Conservation (phyloP, 2,329 filamentous ascomycete genomes). For the Sclerotinia spermophila region DNA sequence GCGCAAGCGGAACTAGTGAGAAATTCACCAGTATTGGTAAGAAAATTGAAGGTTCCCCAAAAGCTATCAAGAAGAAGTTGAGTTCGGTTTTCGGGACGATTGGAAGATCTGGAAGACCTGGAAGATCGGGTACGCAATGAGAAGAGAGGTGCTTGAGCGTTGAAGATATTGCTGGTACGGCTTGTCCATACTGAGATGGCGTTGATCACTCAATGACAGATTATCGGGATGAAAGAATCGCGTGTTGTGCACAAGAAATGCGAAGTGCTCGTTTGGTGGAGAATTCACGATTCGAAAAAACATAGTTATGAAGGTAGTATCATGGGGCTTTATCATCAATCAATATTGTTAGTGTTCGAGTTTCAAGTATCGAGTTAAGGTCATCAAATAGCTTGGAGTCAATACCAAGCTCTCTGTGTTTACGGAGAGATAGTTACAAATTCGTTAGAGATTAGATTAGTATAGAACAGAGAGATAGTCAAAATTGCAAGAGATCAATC, state of each 20-base stretch:
- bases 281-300: neutral
- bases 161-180: neutral
- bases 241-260: neutral
- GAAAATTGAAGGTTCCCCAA: constrained; percentile 3
- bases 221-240: neutral
- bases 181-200: neutral
- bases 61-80: constrained; percentile 13
- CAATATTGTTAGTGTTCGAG: neutral
- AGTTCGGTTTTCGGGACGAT: constrained; percentile 16
- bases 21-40: neutral
- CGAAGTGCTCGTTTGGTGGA: neutral
- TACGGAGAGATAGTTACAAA: neutral
- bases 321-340: neutral
- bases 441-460: neutral
- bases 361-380: neutral
- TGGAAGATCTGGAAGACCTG: constrained; percentile 1
- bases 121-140: neutral
- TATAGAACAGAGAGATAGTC: neutral
- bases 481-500: neutral
- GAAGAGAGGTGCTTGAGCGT: neutral
- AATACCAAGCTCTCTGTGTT: neutral
- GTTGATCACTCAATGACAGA: neutral
- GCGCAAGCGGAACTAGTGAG: neutral
- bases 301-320: neutral
- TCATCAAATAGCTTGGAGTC: constrained; percentile 3